Evolutionary conservation across 1,139 yeast genomes (phyloP), one percentile per base, ranked within the genome.

Genomic region (Geotrichum aggregatum): DNA sequence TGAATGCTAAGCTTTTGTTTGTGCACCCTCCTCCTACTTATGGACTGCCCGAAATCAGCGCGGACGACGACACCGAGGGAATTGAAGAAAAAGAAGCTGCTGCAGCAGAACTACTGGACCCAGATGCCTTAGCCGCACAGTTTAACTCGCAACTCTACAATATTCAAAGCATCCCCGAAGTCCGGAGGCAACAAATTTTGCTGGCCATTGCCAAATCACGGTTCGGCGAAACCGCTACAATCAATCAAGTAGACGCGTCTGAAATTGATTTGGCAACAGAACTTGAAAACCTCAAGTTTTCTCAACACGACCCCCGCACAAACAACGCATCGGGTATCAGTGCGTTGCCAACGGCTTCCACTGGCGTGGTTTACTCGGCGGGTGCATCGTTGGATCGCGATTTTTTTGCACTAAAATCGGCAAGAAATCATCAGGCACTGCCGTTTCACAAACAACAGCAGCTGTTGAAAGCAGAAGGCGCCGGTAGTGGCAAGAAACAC

Each of bases 1-100:
- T 94, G 40, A 87, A 80, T 66, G 98, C 98, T 59, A 91, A 88
- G 68, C 75, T 94, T 54, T 74, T 88, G 49, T 91, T 79, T 64
- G 84, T 88, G 40, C 84, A 83, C 58, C 97, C 98, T 10, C 98
- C 98, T 41, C 97, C 96, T 50, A 57, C 61, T 2, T 62, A 60
- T 46, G 18, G 28, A 24, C 8, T 24, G 8, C 1, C 38, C 31
- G 34, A 53, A n/a, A 57, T 30, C 59, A 60, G n/a, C 14, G 59
- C 72, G 40, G 59, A 54, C 14, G 66, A 74, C 1, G 73, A 70
- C 31, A 79, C 26, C 35, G 7, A 6, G 3, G 65, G 74, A 11
- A 14, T 24, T 5, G 28, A 5, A 24, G 7, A 24, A 24, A 8
- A 24, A 24, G 7, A 28, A 7, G 45, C 13, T 26, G 44, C 34